These are phyloP conservation scores for Chalara sp. DNA, from an alignment of 2,329 filamentous ascomycete genomes.

Conservation along the genomic window DNA sequence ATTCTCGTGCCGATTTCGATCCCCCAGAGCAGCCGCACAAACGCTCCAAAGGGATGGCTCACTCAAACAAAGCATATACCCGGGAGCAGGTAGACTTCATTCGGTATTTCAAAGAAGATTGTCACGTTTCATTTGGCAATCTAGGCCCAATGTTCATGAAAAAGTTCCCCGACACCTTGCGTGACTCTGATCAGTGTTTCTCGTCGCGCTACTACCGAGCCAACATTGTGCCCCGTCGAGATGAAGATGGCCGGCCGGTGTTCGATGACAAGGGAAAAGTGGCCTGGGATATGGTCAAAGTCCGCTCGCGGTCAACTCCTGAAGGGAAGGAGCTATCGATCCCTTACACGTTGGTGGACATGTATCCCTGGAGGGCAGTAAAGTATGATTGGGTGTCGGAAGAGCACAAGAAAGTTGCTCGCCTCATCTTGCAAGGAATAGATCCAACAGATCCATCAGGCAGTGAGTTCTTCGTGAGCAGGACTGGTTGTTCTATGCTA, in stretches of 20 bases:
- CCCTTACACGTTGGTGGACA: slow-evolving; percentile 10
- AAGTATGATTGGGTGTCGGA: slow-evolving; percentile 8
- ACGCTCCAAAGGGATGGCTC: too few relatives aligned
- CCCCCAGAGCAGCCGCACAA: too few relatives aligned
- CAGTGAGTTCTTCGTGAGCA: slow-evolving; percentile 1
- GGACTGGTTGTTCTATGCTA: not conserved
- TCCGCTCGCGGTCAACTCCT: not conserved
- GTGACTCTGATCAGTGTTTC: slow-evolving; percentile 9
- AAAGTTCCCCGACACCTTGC: slow-evolving; percentile 2
- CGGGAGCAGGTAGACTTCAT: slow-evolving; percentile 8
- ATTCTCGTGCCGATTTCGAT: too few relatives aligned
- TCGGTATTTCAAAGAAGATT: slow-evolving; percentile 10
- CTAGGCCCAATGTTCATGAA: not conserved
- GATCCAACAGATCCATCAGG: not conserved
- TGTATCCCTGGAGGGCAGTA: slow-evolving; percentile 5
- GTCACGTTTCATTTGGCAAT: slow-evolving; percentile 1
- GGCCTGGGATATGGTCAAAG: not conserved
- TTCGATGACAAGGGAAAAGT: slow-evolving; percentile 3
- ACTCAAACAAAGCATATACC: slow-evolving; percentile 3
- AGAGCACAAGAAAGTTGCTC: slow-evolving; percentile 8
- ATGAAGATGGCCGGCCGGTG: not conserved
- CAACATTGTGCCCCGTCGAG: slow-evolving; percentile 3
- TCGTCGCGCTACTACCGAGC: slow-evolving; percentile 12
- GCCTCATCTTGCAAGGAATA: not conserved
- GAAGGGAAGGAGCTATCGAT: slow-evolving; percentile 3